These are phyloP conservation scores for Mycena polygramma DNA, from an alignment of 768 basidiomycete species.

Conservation along the genomic window DNA sequence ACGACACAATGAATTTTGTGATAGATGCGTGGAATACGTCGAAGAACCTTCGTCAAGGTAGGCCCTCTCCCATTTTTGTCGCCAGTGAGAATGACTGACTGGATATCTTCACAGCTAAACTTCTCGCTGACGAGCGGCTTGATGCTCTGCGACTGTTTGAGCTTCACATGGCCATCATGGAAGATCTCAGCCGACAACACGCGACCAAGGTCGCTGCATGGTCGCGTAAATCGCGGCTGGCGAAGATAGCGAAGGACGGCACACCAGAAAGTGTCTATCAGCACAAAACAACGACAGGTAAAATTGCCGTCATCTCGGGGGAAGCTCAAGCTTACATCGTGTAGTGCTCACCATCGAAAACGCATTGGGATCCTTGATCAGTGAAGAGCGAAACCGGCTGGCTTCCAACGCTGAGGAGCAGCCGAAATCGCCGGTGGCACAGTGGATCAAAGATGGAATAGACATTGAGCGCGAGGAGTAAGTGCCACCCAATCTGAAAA, in stretches of 20 bases:
- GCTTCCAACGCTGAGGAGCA: neutral
- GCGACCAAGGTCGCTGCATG: conserved; percentile 13
- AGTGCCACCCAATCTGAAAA: neutral
- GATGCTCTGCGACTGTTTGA: conserved; percentile 22
- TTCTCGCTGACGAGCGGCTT: conserved; percentile 16
- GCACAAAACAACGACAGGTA: conserved; percentile 7
- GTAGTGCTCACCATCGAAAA: conserved; percentile 23
- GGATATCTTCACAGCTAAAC: conserved; percentile 2
- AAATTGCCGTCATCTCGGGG: neutral
- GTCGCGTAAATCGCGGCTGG: neutral
- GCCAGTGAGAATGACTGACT: neutral
- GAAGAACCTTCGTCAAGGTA: conserved; percentile 21
- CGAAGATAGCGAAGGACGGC: neutral
- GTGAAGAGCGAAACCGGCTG: conserved; percentile 1
- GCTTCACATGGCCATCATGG: conserved; percentile 21
- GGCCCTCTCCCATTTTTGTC: neutral
- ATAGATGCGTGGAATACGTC: conserved; percentile 22
- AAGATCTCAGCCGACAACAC: conserved; percentile 24
- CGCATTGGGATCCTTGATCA: conserved; percentile 16
- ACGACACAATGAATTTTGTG: conserved; percentile 27
- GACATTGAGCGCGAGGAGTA: conserved; percentile 22
- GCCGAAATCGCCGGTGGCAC: conserved; percentile 3
- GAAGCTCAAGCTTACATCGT: neutral
- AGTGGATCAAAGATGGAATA: conserved; percentile 30
- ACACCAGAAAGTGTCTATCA: conserved; percentile 21